phyloP scores from a whole-genome alignment of 2,329 filamentous ascomycete species.

The Cladosporium sp. region DNA sequence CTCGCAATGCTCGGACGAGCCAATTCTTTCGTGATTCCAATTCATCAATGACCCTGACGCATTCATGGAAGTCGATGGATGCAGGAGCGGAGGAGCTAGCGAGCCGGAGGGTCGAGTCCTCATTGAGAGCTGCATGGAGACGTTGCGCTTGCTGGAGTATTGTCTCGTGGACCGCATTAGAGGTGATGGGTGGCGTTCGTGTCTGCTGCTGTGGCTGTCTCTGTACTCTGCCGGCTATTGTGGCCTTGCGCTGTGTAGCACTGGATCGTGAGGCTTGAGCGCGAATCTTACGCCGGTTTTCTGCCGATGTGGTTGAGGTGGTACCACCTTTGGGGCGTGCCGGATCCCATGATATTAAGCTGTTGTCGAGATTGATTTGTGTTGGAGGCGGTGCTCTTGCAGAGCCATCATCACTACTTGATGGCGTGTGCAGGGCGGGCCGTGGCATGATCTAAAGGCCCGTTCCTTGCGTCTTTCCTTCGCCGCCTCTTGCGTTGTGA shows the following conservation, averaged over 20 bases:
- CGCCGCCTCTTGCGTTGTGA: no score
- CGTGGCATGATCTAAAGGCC: no score
- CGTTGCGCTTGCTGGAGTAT: conserved; percentile 1
- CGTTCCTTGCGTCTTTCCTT: no score
- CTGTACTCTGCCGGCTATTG: conserved; percentile 3
- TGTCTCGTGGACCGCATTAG: neutral
- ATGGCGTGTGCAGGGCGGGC: no score
- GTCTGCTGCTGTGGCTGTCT: neutral
- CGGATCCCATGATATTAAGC: conserved; percentile 10
- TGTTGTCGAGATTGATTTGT: conserved; percentile 1
- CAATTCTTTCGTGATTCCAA: conserved; percentile 7
- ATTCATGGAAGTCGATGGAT: conserved; percentile 6
- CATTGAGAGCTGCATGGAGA: neutral
- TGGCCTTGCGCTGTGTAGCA: conserved; percentile 8
- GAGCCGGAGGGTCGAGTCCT: neutral
- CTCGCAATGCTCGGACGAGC: conserved; percentile 10
- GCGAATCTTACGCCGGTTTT: conserved; percentile 5
- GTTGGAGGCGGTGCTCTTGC: neutral
- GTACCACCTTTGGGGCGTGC: neutral
- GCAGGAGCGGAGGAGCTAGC: neutral
- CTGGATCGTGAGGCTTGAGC: conserved; percentile 5
- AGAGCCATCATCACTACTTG: no score
- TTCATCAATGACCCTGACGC: conserved; percentile 3
- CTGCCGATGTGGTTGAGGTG: neutral
- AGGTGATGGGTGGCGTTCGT: neutral